A percentile compares a stretch with the other conserved stretches of the same genome.
Conservation (phyloP, 208 protist genomes). For the Trichomonas gallinae region DNA sequence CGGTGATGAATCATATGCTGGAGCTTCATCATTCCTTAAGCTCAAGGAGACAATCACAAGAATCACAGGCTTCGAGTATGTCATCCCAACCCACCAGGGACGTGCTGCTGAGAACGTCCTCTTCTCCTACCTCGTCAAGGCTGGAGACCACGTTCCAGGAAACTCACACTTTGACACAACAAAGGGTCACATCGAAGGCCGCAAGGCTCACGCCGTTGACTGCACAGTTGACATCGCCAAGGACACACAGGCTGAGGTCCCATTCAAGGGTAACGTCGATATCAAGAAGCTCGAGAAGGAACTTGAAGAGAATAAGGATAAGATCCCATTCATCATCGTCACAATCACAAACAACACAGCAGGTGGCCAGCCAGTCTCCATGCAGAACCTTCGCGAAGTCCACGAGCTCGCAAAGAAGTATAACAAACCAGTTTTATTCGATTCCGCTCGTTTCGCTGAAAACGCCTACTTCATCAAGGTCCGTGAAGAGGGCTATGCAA, state of each 20-base stretch:
- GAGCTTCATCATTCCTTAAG: conserved; percentile 15
- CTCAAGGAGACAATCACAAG: background rate
- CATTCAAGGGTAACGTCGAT: conserved; percentile 26
- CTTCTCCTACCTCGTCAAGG: background rate
- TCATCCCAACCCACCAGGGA: conserved; percentile 27
- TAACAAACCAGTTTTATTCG: conserved; percentile 2
- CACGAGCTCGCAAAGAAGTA: background rate
- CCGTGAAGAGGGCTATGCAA: background rate
- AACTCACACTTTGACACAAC: conserved; percentile 28
- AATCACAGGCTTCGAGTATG: background rate
- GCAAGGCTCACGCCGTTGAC: background rate
- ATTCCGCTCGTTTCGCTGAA: conserved; percentile 24
- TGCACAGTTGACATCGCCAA: conserved; percentile 14
- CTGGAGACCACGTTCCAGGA: background rate
- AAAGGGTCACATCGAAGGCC: conserved; percentile 11
- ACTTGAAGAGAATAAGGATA: background rate
- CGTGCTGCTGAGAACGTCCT: conserved; percentile 25
- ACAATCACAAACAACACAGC: conserved; percentile 27
- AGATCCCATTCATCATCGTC: conserved; percentile 10
- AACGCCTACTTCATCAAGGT: conserved; percentile 28
- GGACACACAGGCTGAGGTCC: background rate
- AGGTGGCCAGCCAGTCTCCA: conserved; percentile 26
- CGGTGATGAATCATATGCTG: conserved; percentile 22
- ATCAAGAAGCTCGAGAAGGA: background rate
- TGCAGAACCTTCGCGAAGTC: conserved; percentile 22